Evolutionary conservation across 2,329 filamentous ascomycete species (phyloP).

Genomic region (Penicillium occitanis): DNA sequence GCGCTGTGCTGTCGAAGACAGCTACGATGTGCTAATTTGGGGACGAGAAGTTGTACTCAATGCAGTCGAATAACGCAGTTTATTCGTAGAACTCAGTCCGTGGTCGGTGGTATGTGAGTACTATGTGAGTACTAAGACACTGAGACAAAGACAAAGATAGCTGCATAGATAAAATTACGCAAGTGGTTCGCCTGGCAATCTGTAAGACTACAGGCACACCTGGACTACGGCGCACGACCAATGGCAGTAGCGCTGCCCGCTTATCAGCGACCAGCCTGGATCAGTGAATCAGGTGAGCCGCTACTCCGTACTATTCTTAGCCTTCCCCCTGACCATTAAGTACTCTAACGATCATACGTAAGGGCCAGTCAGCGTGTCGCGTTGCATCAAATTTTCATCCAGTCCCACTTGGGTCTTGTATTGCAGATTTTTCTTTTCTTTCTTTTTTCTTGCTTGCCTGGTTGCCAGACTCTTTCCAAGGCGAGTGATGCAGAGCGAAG

Average conservation of each 20-base stretch:
- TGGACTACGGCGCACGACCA: not conserved
- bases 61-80: not conserved
- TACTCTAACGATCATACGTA: not conserved
- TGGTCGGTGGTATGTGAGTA: not conserved
- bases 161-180: constrained; percentile 1
- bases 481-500: not conserved
- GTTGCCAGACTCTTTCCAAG: too few species aligned
- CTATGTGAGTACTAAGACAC: not conserved
- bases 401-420: not conserved
- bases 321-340: constrained; percentile 8
- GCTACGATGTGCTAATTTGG: not conserved
- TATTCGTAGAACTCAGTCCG: not conserved
- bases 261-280: not conserved
- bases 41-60: not conserved
- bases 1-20: not conserved
- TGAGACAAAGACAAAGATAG: not conserved
- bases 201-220: not conserved
- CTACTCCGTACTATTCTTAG: constrained; percentile 19
- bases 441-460: not conserved
- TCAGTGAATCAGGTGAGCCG: constrained; percentile 14
- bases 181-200: not conserved
- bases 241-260: not conserved
- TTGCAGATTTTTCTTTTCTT: not conserved
- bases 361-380: constrained; percentile 8
- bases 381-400: constrained; percentile 11